Conservation (phyloP, 345 rosid genomes). For the Firmiana major region DNA sequence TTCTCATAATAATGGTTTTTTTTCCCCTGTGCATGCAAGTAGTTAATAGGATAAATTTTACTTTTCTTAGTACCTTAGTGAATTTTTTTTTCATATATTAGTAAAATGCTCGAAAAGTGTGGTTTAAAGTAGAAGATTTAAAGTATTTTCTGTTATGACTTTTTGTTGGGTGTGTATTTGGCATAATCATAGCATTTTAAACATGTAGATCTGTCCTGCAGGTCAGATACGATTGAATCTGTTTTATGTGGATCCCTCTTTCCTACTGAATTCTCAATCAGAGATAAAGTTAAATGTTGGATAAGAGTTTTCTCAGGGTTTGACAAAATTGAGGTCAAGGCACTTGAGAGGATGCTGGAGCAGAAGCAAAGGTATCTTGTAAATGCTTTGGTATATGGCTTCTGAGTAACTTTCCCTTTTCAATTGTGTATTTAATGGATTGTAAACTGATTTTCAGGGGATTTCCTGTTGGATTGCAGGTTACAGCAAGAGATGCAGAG, state of each 20-base stretch:
- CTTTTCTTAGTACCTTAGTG: neutral
- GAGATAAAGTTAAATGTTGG: slow-evolving; percentile 71
- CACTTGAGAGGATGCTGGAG: slow-evolving; percentile 87
- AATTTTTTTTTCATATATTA: neutral
- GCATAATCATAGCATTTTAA: slow-evolving; percentile 8
- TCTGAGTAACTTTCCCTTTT: slow-evolving; percentile 1
- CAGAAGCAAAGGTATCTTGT: slow-evolving; percentile 79
- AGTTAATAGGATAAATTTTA: slow-evolving; percentile 7
- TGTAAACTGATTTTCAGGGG: slow-evolving; percentile 34
- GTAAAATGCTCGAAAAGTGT: neutral
- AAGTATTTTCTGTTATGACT: neutral
- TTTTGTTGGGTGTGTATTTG: neutral
- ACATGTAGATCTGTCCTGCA: slow-evolving; percentile 45
- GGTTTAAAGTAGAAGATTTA: neutral
- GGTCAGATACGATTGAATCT: slow-evolving; percentile 83
- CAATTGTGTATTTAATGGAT: slow-evolving; percentile 29
- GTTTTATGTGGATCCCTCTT: slow-evolving; percentile 64
- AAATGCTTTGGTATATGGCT: neutral
- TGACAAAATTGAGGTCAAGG: slow-evolving; percentile 83
- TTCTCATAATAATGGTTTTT: neutral
- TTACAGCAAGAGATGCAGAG: slow-evolving; percentile 96
- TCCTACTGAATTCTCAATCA: slow-evolving; percentile 57
- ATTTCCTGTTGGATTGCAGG: slow-evolving; percentile 60
- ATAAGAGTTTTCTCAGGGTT: slow-evolving; percentile 70
- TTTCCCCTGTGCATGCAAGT: neutral